Percentiles rank a stretch among this genome's conserved stretches.
Evolutionary conservation across 441 rosid species (phyloP).

Genomic region (Brassica balearica): DNA sequence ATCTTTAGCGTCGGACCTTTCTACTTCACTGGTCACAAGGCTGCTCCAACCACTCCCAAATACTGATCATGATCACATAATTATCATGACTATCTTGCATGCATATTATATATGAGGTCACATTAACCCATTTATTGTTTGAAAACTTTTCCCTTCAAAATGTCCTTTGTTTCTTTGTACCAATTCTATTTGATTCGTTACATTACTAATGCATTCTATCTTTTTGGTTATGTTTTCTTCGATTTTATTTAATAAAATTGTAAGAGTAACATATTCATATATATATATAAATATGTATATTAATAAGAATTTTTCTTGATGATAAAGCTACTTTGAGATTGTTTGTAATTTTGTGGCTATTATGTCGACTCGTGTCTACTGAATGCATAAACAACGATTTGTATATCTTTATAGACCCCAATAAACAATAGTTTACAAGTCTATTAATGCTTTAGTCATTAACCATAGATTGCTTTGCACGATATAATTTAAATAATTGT

Average conservation of each 20-base stretch:
- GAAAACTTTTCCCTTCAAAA: not conserved
- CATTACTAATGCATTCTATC: constrained; percentile 21
- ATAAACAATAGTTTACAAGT: not conserved
- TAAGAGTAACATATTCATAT: constrained; percentile 1
- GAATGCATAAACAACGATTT: not conserved
- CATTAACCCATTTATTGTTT: not conserved
- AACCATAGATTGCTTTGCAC: not conserved
- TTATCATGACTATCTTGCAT: not conserved
- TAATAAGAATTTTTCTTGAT: not conserved
- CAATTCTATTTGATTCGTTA: not conserved
- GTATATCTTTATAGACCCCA: not conserved
- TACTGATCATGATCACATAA: not conserved
- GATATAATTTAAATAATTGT: not conserved
- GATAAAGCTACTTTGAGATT: not conserved
- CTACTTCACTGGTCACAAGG: constrained; percentile 43
- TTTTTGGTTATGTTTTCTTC: constrained; percentile 10
- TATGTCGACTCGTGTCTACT: not conserved
- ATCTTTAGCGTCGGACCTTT: constrained; percentile 51
- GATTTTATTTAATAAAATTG: constrained; percentile 3
- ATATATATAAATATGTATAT: not conserved
- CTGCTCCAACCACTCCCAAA: constrained; percentile 27
- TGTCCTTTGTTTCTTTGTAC: not conserved
- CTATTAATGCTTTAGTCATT: not conserved
- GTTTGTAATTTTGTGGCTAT: not conserved
- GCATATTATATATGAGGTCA: not conserved